A percentile compares a stretch with the other conserved stretches of the same genome.
phyloP scores from a whole-genome alignment of 2,329 filamentous ascomycete genomes.

The Xylariaceae sp. region DNA sequence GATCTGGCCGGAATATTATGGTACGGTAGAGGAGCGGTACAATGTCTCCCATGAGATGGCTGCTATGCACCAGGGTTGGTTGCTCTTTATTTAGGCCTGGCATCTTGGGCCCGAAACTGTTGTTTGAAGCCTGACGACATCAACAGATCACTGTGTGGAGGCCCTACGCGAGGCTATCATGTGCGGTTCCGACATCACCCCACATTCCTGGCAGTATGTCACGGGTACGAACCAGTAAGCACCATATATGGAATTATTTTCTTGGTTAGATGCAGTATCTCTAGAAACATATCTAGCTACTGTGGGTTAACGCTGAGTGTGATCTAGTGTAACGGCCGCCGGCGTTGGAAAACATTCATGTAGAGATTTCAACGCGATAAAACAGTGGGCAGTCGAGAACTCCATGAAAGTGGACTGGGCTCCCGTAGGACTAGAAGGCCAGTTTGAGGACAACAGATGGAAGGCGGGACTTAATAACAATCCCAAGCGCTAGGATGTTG shows the following conservation, averaged over 20 bases:
- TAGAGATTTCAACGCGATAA: not conserved
- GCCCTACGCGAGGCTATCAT: not conserved
- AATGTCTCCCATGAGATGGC: not conserved
- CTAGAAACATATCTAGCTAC: too few species aligned
- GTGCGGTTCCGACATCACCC: not conserved
- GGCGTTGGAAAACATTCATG: not conserved
- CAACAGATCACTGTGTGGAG: not conserved
- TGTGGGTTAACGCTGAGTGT: too few species aligned
- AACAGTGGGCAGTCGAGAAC: not conserved
- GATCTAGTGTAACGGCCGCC: not conserved
- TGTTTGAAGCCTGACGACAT: not conserved
- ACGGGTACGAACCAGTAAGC: not conserved
- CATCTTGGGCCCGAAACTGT: too few species aligned
- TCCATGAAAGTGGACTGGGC: not conserved
- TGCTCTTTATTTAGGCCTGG: not conserved
- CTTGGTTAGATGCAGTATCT: too few species aligned
- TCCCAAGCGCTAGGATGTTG: too few species aligned
- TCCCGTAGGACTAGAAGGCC: not conserved
- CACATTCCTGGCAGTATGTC: not conserved
- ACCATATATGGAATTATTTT: too few species aligned
- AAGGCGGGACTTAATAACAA: not conserved
- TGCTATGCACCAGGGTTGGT: not conserved
- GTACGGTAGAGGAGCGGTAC: not conserved
- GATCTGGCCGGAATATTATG: not conserved
- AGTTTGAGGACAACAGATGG: not conserved